Percentiles rank a stretch among this genome's conserved stretches.
Conservation (phyloP, 768 basidiomycete genomes). For the Asterophora parasitica region DNA sequence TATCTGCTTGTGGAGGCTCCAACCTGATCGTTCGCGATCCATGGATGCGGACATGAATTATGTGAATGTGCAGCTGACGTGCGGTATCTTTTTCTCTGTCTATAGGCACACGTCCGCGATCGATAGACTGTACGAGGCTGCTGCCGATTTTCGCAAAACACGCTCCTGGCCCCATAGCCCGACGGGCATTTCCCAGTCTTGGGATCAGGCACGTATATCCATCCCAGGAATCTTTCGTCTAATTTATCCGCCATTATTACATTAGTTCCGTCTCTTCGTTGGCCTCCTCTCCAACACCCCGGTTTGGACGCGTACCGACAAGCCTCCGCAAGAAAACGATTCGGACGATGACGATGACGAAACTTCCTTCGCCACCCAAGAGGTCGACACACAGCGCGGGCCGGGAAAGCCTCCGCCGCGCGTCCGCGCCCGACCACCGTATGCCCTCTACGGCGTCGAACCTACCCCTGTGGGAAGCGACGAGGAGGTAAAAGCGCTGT, state of each 20-base stretch:
- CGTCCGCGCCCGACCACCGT: slow-evolving; percentile 31
- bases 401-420: slow-evolving; percentile 19
- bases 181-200: slow-evolving; percentile 41
- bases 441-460: slow-evolving; percentile 30
- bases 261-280: slow-evolving; percentile 58
- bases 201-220: slow-evolving; percentile 53
- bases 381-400: slow-evolving; percentile 10
- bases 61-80: neutral
- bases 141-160: slow-evolving; percentile 47
- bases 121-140: slow-evolving; percentile 58
- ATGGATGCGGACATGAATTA: no score
- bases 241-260: neutral
- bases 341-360: slow-evolving; percentile 30
- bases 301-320: slow-evolving; percentile 35
- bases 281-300: slow-evolving; percentile 52
- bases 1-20: neutral
- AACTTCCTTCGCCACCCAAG: slow-evolving; percentile 21
- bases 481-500: slow-evolving; percentile 33
- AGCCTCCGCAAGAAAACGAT: slow-evolving; percentile 22
- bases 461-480: slow-evolving; percentile 30
- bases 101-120: slow-evolving; percentile 37
- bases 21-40: neutral
- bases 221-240: neutral
- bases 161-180: slow-evolving; percentile 35
- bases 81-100: neutral